phyloP scores from a whole-genome alignment of 139 green algal genomes.

The Volvox africanus region DNA sequence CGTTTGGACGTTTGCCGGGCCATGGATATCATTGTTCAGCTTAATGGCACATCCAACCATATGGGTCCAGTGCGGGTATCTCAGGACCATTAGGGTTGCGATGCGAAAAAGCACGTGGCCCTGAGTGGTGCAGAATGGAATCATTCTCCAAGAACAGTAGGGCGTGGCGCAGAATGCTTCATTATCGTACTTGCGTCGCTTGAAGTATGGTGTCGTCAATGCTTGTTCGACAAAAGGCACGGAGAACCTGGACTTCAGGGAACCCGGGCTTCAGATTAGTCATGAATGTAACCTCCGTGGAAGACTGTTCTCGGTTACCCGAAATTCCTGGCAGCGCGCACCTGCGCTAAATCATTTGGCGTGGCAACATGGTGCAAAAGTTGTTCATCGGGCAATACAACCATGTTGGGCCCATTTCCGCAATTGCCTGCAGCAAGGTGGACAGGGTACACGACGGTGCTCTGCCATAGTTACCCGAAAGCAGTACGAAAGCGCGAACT shows the following conservation, averaged over 20 bases:
- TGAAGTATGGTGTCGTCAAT: conserved; percentile 48
- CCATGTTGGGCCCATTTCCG: conserved; percentile 75
- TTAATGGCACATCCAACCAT: too few species aligned
- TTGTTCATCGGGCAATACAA: conserved; percentile 58
- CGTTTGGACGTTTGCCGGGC: too few species aligned
- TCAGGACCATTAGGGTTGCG: too few species aligned
- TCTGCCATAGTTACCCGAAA: not conserved
- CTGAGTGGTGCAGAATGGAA: too few species aligned
- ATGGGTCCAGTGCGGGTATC: too few species aligned
- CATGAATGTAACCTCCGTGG: not conserved
- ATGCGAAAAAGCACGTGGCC: too few species aligned
- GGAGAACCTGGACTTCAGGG: conserved; percentile 10
- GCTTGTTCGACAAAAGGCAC: not conserved
- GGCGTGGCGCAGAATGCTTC: too few species aligned
- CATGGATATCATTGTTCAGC: too few species aligned
- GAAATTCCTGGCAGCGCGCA: not conserved
- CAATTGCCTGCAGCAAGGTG: conserved; percentile 54
- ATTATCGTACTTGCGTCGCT: conserved; percentile 47
- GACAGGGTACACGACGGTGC: too few species aligned
- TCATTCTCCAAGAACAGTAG: too few species aligned
- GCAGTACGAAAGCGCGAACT: not conserved
- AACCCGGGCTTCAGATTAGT: not conserved
- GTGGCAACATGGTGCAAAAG: conserved; percentile 70
- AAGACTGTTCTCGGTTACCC: not conserved
- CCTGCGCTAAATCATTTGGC: conserved; percentile 52